Evolutionary conservation across 2,329 filamentous ascomycete genomes (phyloP).

Genomic region (Thelonectria olida): DNA sequence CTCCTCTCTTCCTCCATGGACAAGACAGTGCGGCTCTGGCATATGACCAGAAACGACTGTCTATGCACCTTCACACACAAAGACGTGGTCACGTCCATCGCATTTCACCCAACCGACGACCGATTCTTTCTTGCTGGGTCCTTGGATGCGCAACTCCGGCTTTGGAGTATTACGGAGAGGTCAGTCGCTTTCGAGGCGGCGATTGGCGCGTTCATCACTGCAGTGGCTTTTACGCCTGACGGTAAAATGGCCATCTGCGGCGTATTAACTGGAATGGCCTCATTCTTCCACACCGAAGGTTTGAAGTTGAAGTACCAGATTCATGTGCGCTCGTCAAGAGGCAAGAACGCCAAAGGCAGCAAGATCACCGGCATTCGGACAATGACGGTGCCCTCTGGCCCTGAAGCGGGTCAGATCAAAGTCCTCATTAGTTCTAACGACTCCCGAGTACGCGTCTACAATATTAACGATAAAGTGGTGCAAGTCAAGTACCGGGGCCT

Average conservation of each 20-base stretch:
- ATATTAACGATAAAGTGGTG: conserved; percentile 82
- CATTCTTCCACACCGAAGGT: conserved; percentile 93
- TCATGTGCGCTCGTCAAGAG: conserved; percentile 90
- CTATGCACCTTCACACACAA: conserved; percentile 94
- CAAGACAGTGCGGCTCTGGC: conserved; percentile 95
- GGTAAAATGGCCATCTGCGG: conserved; percentile 91
- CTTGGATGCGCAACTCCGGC: conserved; percentile 83
- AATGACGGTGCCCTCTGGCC: conserved; percentile 60
- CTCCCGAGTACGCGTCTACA: conserved; percentile 90
- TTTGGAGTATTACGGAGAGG: conserved; percentile 98
- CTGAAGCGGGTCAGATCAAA: conserved; percentile 74
- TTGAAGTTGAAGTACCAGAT: conserved; percentile 86
- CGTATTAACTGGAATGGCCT: conserved; percentile 83
- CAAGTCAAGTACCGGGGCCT: conserved; percentile 93
- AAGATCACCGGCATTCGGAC: conserved; percentile 97
- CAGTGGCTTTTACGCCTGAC: conserved; percentile 92
- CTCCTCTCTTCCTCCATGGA: conserved; percentile 97
- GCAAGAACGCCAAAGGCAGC: conserved; percentile 94
- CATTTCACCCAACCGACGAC: conserved; percentile 94
- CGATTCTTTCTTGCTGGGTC: conserved; percentile 96
- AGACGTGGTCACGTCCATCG: conserved; percentile 93
- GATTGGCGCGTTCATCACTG: conserved; percentile 88
- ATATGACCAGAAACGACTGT: conserved; percentile 84
- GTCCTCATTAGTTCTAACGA: conserved; percentile 95
- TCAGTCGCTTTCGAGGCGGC: conserved; percentile 84